Evolutionary conservation across 176 grass and related monocot species (phyloP).

Genomic region (Hordeum marinum): DNA sequence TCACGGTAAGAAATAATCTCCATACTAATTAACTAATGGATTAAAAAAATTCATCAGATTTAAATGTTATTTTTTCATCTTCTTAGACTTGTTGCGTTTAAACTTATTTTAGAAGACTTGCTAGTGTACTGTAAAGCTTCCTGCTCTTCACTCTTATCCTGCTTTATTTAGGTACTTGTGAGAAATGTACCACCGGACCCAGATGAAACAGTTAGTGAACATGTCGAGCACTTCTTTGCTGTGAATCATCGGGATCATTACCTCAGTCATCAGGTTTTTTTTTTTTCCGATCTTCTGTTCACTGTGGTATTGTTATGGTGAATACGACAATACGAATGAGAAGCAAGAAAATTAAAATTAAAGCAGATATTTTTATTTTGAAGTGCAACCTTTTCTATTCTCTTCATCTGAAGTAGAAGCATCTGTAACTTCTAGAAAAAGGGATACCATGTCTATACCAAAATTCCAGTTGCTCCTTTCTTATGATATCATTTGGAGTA

Average conservation of each 20-base stretch:
- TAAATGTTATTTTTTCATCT: slow-evolving; percentile 6
- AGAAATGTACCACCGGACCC: slow-evolving; percentile 85
- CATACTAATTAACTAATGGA: neutral
- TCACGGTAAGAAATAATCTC: slow-evolving; percentile 58
- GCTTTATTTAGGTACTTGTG: slow-evolving; percentile 70
- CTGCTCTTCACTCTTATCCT: neutral
- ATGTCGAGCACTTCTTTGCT: slow-evolving; percentile 98
- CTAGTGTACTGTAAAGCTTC: neutral
- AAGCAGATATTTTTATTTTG: neutral
- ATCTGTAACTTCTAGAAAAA: slow-evolving; percentile 10
- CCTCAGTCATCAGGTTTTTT: slow-evolving; percentile 75
- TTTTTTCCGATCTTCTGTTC: slow-evolving; percentile 14
- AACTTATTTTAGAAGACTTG: neutral
- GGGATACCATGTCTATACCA: neutral
- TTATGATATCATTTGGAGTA: neutral
- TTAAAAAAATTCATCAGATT: neutral
- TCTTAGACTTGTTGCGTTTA: neutral
- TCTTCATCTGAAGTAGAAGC: slow-evolving; percentile 1
- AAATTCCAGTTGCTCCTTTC: neutral
- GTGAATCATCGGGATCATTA: slow-evolving; percentile 96
- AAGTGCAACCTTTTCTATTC: neutral
- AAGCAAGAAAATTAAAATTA: neutral
- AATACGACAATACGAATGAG: neutral
- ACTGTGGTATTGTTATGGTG: neutral
- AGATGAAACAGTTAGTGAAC: slow-evolving; percentile 94